Percentiles rank a stretch among this genome's conserved stretches.
Conservation (phyloP, 768 basidiomycete genomes). For the Mycena polygramma region DNA sequence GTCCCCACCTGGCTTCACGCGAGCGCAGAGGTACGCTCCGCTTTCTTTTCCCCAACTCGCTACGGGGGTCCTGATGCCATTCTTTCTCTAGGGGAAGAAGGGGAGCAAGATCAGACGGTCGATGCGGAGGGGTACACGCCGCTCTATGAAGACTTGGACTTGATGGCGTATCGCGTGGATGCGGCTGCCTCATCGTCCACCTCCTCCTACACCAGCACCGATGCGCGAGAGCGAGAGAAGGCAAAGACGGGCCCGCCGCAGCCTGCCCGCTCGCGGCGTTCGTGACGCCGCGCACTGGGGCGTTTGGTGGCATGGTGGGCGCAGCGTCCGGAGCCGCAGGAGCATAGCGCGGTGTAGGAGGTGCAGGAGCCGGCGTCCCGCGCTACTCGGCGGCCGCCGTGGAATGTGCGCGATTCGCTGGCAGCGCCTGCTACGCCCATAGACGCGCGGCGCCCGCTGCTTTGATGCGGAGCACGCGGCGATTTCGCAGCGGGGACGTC, state of each 20-base stretch:
- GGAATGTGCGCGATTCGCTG: conserved; percentile 44
- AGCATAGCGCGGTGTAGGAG: too few species aligned
- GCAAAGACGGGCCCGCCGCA: conserved; percentile 12
- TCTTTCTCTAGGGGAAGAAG: too few species aligned
- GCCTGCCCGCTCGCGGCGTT: conserved; percentile 26
- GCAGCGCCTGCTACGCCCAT: conserved; percentile 44
- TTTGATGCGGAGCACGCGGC: conserved; percentile 31
- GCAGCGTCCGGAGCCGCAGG: too few species aligned
- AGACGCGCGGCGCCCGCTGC: conserved; percentile 46
- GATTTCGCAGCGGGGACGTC: conserved; percentile 47
- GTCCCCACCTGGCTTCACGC: too few species aligned
- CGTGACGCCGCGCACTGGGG: conserved; percentile 32
- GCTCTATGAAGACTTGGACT: conserved; percentile 19
- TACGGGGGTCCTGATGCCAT: too few species aligned
- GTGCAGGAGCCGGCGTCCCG: not conserved
- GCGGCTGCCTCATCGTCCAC: not conserved
- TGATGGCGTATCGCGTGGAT: not conserved
- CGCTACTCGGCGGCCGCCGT: conserved; percentile 36
- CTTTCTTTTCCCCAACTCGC: not conserved
- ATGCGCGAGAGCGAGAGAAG: too few species aligned
- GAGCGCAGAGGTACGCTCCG: conserved; percentile 1
- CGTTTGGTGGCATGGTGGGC: not conserved
- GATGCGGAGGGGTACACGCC: conserved; percentile 23
- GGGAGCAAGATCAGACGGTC: not conserved
- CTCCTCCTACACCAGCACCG: too few species aligned